Base-by-base conservation (phyloP, 805 yeast genomes). In the Myxozyma neglecta region DNA sequence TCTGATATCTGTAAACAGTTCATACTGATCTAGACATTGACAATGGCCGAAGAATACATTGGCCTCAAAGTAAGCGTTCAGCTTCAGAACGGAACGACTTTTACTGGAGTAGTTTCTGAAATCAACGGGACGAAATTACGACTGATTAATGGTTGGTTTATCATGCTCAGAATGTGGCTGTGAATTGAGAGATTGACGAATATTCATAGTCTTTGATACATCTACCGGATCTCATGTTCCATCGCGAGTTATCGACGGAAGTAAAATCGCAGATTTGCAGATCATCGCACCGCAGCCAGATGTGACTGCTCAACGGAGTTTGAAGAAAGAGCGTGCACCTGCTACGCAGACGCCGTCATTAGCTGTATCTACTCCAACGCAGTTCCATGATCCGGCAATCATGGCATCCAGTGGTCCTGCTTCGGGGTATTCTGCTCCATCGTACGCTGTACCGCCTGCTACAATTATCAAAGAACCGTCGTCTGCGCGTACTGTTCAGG, bases 71-170 rank as follows among this genome's bases (percentile, higher is more conserved):
- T 63, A 35, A 45, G 56, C 45, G 56, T 63, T 43, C 36, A 53
- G 56, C 58, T 63, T 11, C 65, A 61, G 20, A 61, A 61, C 46
- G 67, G 65, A 11, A 37, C 58, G 9, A 54, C 43, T 10, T 57
- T 81, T 36, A 68, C 69, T 51, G 82, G 84, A 16, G 69, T 70
- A n/a, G 76, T 79, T n/a, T 73, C 75, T n/a, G 75, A 74, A 57
- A 79, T 79, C 37, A 74, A 72, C n/a, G 72, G 76, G 16, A 77
- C 78, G 59, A 73, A 75, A 13, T 65, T 80, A 24, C 71, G 74
- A 5, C 69, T 80, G 42, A 71, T 74, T 37, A 75, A 79, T 56
- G 83, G 81, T 50, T 67, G 53, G 39, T 9, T 59, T 69, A 32
- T 36, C 34, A 2, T 34, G 18, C 18, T 20, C 14, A 6, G 1